These are phyloP conservation scores for Penicillium macrosclerotiorum DNA, from an alignment of 495 filamentous ascomycete species.

Conservation along the genomic window DNA sequence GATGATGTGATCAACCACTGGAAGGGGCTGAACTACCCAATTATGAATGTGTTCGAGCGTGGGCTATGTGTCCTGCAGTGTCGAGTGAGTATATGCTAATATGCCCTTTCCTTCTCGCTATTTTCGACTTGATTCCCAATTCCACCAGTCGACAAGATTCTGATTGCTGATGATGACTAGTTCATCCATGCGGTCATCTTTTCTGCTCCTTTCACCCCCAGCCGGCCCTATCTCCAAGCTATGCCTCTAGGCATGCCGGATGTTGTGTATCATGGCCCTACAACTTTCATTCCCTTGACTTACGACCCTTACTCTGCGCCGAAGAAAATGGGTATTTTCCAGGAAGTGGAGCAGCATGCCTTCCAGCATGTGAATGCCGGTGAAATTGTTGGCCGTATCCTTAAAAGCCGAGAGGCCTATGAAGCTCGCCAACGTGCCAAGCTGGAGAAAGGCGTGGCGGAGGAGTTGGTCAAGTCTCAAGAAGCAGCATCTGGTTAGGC, in stretches of 20 bases:
- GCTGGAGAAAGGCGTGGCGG: slow-evolving; percentile 73
- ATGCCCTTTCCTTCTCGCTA: background rate
- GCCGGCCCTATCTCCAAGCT: slow-evolving; percentile 66
- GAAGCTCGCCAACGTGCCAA: slow-evolving; percentile 89
- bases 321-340: slow-evolving; percentile 76
- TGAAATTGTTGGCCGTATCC: slow-evolving; percentile 85
- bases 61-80: slow-evolving; percentile 95
- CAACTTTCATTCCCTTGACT: slow-evolving; percentile 81
- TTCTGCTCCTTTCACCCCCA: slow-evolving; percentile 83
- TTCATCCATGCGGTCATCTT: slow-evolving; percentile 86
- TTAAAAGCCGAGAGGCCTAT: slow-evolving; percentile 78
- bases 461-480: slow-evolving; percentile 48
- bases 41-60: slow-evolving; percentile 98
- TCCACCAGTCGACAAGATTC: too few relatives aligned
- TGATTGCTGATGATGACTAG: slow-evolving; percentile 43
- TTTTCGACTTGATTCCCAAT: too few relatives aligned
- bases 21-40: slow-evolving; percentile 97
- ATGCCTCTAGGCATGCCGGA: slow-evolving; percentile 74
- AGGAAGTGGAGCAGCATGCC: slow-evolving; percentile 66
- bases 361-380: slow-evolving; percentile 88
- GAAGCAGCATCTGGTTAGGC: slow-evolving; percentile 23
- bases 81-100: slow-evolving; percentile 54
- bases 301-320: slow-evolving; percentile 83
- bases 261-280: slow-evolving; percentile 92
- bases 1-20: slow-evolving; percentile 91